Evolutionary conservation across 331 rosid species (phyloP), one percentile per base, ranked within the genome.

Genomic region (Rosa hybrid): DNA sequence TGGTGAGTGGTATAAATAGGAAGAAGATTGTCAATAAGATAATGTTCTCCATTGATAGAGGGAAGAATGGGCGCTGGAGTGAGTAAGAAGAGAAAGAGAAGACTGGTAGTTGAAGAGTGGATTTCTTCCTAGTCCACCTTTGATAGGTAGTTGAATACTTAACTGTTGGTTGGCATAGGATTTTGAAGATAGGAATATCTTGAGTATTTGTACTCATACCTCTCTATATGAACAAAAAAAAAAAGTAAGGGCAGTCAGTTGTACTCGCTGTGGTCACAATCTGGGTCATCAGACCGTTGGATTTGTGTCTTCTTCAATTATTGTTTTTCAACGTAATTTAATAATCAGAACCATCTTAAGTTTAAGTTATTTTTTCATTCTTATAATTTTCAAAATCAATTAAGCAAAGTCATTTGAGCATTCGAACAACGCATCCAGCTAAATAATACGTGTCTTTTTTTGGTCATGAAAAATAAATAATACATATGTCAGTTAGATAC

Each of bases 71-170:
- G 77, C 11, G 59, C 81, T 83, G 84, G 79, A 85, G 41, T 39
- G 56, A 44, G 72, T 86, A 87, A 83, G 71, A 30, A 7, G 42
- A 16, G 68, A 30, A 16, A 46, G 49, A 46, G 86, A 82, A 87
- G 93, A 87, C 78, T 76, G 97, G 97, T 92, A 88, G 97, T 75
- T 92, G 96, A 86, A 79, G 70, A 46, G 74, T 41, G 14, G 62
- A 21, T 56, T 25, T 45, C 3, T 12, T 27, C 6, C 10, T 23
- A 39, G 71, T 81, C 87, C 75, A 78, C 80, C 91, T 83, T 82
- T 83, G 90, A 83, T 84, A 17, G 96, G 96, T 92, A 50, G 97
- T 72, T 92, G 96, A 84, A 72, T 50, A 46, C 79, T 71, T 25
- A 39, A 42, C 81, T 44, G 87, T 84, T 79, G 16, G 94, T 83